Evolutionary conservation across 2,329 filamentous ascomycete genomes (phyloP), one percentile per base, ranked within the genome.

Genomic region (Scytalidium lignicola): DNA sequence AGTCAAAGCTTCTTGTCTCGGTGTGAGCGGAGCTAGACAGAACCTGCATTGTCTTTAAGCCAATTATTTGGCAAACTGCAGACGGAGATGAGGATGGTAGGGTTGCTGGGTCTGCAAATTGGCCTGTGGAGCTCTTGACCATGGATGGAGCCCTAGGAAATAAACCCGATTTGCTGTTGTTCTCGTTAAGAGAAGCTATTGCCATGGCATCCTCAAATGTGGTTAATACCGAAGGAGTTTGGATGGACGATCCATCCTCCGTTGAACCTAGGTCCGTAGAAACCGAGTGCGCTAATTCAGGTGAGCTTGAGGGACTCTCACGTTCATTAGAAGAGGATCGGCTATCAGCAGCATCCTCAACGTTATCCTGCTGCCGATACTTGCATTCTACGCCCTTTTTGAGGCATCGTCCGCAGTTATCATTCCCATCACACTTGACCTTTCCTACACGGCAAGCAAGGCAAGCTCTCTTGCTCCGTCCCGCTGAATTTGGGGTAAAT

Each of bases 371-470:
- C 13, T 44, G 41, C 4, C 50, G 26, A 50, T 70, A 74, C 0
- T 63, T 67, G 50, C 72, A 74, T 15, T 54, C 52, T 17, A 71
- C 63, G 1, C 63, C 64, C 48, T 67, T 63, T 53, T 70, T 73
- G 3, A 55, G 52, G 42, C 71, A 74, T 2, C 69, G 65, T 1
- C 65, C 63, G 41, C 72, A 74, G 20, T 61, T 63, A 1, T 57
- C 48, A 12, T 68, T 67, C 1, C 72, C 72, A 49, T 71, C 66
- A 44, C 72, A 74, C 51, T 70, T 72, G 2, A 67, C 71, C 58
- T 74, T 74, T 51, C 68, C 72, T n/a, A 65, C 59, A 43, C 71
- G 72, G 22, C 72, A 74, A 6, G 67, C 62, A 52, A 72, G 64
- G 44, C 72, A 74, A 9, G 72, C 71, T 7, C 65, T 62, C 22